These are phyloP conservation scores for Cicer yamashitae DNA, from an alignment of 306 rosid genomes.

Conservation along the genomic window DNA sequence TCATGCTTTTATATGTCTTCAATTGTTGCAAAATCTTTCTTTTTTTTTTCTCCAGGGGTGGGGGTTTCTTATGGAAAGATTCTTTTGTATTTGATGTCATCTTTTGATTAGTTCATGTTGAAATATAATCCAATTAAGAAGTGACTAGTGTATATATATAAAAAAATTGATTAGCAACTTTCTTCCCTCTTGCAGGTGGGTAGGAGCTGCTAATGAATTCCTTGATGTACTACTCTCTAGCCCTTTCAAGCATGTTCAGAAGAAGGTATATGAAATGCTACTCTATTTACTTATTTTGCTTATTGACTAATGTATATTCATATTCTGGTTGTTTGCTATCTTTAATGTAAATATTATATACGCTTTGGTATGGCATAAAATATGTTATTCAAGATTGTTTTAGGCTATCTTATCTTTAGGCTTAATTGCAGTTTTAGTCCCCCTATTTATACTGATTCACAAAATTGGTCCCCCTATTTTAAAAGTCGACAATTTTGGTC, in stretches of 20 bases:
- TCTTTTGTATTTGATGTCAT: conserved; percentile 12
- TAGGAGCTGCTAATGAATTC: conserved; percentile 75
- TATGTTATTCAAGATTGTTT: conserved; percentile 12
- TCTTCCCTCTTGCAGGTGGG: conserved; percentile 77
- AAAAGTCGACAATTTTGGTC: too few species aligned
- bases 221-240: conserved; percentile 66
- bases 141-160: background rate
- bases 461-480: too few species aligned
- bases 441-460: too few species aligned
- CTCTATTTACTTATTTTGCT: conserved; percentile 29
- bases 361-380: conserved; percentile 17
- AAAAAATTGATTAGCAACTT: conserved; percentile 6
- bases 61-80: background rate
- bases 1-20: background rate
- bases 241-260: conserved; percentile 67
- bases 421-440: too few species aligned
- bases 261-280: conserved; percentile 58
- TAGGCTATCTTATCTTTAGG: conserved; percentile 11
- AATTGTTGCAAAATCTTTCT: conserved; percentile 6
- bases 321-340: conserved; percentile 20
- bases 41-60: background rate
- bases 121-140: background rate
- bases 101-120: conserved; percentile 34
- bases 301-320: conserved; percentile 21
- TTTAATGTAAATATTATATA: background rate